A percentile compares a stretch with the other conserved stretches of the same genome.
phyloP scores from a whole-genome alignment of 208 protist genomes.

The Phytomonas francai region DNA sequence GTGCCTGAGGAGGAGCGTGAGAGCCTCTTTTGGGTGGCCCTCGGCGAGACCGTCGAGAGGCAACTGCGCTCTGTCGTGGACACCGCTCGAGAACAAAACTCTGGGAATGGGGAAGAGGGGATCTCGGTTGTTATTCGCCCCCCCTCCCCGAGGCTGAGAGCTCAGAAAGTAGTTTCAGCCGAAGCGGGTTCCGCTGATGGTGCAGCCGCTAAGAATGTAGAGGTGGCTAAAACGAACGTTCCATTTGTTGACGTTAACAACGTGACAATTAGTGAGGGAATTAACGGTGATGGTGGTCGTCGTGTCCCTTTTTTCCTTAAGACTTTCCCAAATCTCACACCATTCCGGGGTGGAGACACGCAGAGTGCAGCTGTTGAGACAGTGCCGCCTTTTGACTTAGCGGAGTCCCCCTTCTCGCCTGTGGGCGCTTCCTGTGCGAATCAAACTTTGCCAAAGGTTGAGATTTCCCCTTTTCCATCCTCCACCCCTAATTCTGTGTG shows the following conservation, averaged over 20 bases:
- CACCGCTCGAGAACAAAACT: neutral
- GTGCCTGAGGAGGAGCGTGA: slow-evolving; percentile 22
- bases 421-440: neutral
- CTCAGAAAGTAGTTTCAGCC: neutral
- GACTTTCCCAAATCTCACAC: neutral
- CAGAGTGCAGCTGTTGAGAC: neutral
- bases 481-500: neutral
- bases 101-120: slow-evolving; percentile 11
- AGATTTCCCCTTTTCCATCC: neutral
- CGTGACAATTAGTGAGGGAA: neutral
- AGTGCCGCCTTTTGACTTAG: neutral
- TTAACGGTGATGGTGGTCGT: neutral
- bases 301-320: neutral
- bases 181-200: neutral
- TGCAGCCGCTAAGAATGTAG: neutral
- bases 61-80: slow-evolving; percentile 39
- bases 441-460: neutral
- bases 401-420: neutral
- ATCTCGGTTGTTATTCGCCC: neutral
- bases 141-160: neutral
- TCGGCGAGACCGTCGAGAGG: slow-evolving; percentile 24
- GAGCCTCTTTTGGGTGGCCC: slow-evolving; percentile 28
- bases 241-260: neutral
- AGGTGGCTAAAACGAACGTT: neutral
- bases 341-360: neutral